These are phyloP conservation scores for Amanita rimosa DNA, from an alignment of 768 basidiomycete genomes.

Conservation along the genomic window DNA sequence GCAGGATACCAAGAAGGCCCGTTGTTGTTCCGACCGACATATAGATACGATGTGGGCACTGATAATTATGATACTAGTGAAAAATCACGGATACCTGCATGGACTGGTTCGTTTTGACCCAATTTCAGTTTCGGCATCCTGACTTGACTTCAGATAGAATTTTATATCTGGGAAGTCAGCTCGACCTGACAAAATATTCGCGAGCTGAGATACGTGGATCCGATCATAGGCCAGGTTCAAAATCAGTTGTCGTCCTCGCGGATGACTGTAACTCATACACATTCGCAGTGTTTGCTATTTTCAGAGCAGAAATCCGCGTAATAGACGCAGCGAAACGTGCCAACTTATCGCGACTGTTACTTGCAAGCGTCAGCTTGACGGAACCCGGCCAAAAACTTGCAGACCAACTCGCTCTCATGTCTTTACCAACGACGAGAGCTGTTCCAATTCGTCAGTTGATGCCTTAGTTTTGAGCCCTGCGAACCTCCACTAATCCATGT, in stretches of 20 bases:
- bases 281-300: constrained; percentile 67
- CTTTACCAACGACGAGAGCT: constrained; percentile 29
- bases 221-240: constrained; percentile 83
- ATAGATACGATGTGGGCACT: constrained; percentile 78
- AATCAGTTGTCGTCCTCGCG: constrained; percentile 6
- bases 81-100: constrained; percentile 92
- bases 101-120: constrained; percentile 62
- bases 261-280: constrained; percentile 1
- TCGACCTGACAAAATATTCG: constrained; percentile 73
- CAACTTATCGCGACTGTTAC: constrained; percentile 53
- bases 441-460: constrained; percentile 29
- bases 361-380: constrained; percentile 52
- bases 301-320: constrained; percentile 65
- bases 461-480: background rate
- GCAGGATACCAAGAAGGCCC: constrained; percentile 82
- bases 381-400: constrained; percentile 58
- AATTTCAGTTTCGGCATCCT: constrained; percentile 3
- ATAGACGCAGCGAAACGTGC: constrained; percentile 71
- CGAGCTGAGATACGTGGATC: constrained; percentile 83
- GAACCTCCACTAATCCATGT: background rate
- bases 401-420: constrained; percentile 55
- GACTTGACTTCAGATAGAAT: constrained; percentile 66
- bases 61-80: constrained; percentile 92
- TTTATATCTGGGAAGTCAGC: constrained; percentile 60
- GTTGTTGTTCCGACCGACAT: constrained; percentile 87